These are phyloP conservation scores for Phytophthora uliginosa DNA, from an alignment of 352 stramenopile genomes.

Conservation along the genomic window DNA sequence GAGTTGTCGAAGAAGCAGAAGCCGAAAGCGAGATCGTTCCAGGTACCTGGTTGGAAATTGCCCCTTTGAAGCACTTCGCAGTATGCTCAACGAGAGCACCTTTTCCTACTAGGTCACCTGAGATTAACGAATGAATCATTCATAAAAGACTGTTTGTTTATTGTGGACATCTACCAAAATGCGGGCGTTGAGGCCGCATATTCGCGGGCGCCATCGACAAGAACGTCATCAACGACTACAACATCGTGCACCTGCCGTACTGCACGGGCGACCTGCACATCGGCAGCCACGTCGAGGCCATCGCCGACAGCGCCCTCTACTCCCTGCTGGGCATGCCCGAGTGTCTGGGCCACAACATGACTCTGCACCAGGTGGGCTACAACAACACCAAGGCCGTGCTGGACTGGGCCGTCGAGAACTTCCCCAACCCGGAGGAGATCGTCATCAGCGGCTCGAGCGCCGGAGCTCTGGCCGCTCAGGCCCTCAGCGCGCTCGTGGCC, in stretches of 20 bases:
- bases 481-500: slow-evolving; percentile 51
- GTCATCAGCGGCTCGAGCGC: slow-evolving; percentile 69
- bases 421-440: slow-evolving; percentile 64
- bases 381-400: slow-evolving; percentile 73
- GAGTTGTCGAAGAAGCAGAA: no score
- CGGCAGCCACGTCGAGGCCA: slow-evolving; percentile 43
- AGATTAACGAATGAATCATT: no score
- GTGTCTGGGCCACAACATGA: slow-evolving; percentile 64
- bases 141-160: no score
- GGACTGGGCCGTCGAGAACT: slow-evolving; percentile 73
- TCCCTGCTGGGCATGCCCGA: slow-evolving; percentile 46
- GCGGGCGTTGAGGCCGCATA: no score
- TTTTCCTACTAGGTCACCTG: no score
- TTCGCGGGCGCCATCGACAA: slow-evolving; percentile 43
- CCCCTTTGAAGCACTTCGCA: no score
- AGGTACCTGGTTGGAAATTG: no score
- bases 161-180: no score
- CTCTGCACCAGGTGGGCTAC: slow-evolving; percentile 66
- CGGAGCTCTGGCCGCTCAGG: slow-evolving; percentile 60
- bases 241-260: slow-evolving; percentile 81
- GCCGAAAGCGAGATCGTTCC: no score
- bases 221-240: slow-evolving; percentile 85
- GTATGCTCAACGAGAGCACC: no score
- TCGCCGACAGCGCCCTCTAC: slow-evolving; percentile 46
- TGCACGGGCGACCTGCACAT: slow-evolving; percentile 82